Percentiles rank a stretch among this genome's conserved stretches.
These are phyloP conservation scores for Loxodes magnus DNA, from an alignment of 73 alveolate species.

Conservation along the genomic window DNA sequence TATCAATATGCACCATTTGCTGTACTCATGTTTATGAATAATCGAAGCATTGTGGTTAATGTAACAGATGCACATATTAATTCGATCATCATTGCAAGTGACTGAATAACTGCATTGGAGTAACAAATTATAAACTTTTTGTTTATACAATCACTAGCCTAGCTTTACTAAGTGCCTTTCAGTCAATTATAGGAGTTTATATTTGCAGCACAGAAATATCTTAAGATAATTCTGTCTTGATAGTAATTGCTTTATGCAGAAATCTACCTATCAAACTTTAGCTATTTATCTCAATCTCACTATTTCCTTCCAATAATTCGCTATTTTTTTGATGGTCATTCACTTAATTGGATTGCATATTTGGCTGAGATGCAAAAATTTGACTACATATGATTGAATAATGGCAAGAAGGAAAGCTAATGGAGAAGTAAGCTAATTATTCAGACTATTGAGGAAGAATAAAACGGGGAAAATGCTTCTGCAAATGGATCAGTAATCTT, in stretches of 20 bases:
- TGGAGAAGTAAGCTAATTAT: no score
- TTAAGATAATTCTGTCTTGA: not conserved
- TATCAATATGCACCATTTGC: conserved; percentile 5
- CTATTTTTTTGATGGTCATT: not conserved
- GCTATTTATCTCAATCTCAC: not conserved
- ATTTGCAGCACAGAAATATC: not conserved
- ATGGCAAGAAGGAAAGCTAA: no score
- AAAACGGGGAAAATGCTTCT: no score
- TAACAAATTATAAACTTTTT: conserved; percentile 2
- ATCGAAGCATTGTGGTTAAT: conserved; percentile 6
- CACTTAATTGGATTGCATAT: not conserved
- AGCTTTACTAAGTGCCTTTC: not conserved
- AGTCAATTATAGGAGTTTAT: not conserved
- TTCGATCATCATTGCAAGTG: conserved; percentile 15
- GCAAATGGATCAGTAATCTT: no score
- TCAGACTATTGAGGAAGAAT: no score
- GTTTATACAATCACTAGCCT: not conserved
- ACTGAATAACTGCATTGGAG: conserved; percentile 13
- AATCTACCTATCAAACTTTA: not conserved
- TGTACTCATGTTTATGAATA: not conserved
- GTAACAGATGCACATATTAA: conserved; percentile 1
- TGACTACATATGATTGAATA: conserved; percentile 2
- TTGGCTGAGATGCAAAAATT: not conserved
- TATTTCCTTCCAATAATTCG: not conserved
- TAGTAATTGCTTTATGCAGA: not conserved